Conservation (phyloP, 805 yeast genomes). For the Sugiyamaella americana region DNA sequence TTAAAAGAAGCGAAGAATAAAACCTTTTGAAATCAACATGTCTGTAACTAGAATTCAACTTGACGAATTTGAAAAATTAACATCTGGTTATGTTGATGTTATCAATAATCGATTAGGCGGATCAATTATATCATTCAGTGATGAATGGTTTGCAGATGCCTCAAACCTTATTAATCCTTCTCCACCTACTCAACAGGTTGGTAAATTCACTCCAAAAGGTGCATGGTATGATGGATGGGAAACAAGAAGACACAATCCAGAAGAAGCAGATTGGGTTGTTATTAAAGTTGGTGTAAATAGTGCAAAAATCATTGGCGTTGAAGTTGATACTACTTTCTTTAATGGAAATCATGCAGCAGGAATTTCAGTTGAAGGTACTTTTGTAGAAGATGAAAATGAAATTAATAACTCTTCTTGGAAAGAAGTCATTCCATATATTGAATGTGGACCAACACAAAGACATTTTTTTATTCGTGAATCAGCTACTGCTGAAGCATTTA, state of each 20-base stretch:
- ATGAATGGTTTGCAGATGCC: constrained; percentile 96
- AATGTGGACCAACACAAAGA: constrained; percentile 85
- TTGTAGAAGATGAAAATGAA: constrained; percentile 28
- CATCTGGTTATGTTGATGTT: constrained; percentile 39
- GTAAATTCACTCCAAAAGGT: constrained; percentile 74
- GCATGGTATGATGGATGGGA: constrained; percentile 99
- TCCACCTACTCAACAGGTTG: constrained; percentile 75
- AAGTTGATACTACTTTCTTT: constrained; percentile 90
- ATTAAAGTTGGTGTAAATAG: constrained; percentile 76
- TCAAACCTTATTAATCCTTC: constrained; percentile 75
- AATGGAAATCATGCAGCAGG: constrained; percentile 93
- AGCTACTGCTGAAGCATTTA: constrained; percentile 55
- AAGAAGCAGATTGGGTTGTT: constrained; percentile 81
- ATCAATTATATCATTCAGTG: constrained; percentile 58
- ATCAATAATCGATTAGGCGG: constrained; percentile 85
- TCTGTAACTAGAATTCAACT: background rate
- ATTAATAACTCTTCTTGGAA: constrained; percentile 49
- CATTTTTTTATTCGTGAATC: constrained; percentile 69
- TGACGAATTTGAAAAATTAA: background rate
- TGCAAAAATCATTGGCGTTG: constrained; percentile 75
- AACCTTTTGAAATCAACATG: too few relatives aligned
- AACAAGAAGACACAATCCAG: constrained; percentile 86
- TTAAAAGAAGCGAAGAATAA: too few relatives aligned
- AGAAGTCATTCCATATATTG: constrained; percentile 56
- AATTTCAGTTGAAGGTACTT: constrained; percentile 73